A percentile compares a stretch with the other conserved stretches of the same genome.
These are phyloP conservation scores for Arachnomyces sp. DNA, from an alignment of 2,329 filamentous ascomycete genomes.

Conservation along the genomic window DNA sequence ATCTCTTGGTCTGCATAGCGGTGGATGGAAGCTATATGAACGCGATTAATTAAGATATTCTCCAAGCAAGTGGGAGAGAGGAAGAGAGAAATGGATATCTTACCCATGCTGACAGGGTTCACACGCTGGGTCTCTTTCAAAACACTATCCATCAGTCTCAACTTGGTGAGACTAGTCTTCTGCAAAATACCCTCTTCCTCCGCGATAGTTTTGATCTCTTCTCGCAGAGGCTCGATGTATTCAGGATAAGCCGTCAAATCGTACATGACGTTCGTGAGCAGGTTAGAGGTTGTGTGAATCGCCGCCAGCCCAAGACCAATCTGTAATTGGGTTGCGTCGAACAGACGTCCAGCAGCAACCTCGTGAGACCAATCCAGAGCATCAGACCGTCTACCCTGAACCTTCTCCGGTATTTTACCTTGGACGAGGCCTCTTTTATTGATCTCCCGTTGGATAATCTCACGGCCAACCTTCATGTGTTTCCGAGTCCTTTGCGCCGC, in stretches of 20 bases:
- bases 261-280: conserved; percentile 45
- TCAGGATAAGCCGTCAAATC: conserved; percentile 47
- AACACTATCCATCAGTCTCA: conserved; percentile 29
- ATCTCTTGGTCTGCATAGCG: conserved; percentile 18
- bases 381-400: conserved; percentile 10
- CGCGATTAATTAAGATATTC: conserved; percentile 2
- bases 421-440: conserved; percentile 14
- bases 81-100: conserved; percentile 4
- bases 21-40: conserved; percentile 17
- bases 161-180: conserved; percentile 25
- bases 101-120: conserved; percentile 21
- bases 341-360: conserved; percentile 7
- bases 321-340: conserved; percentile 16
- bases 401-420: conserved; percentile 11
- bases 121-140: conserved; percentile 28
- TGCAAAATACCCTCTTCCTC: conserved; percentile 32
- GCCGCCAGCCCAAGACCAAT: conserved; percentile 24
- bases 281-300: conserved; percentile 28
- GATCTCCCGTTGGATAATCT: conserved; percentile 23
- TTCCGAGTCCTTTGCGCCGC: conserved; percentile 31
- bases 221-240: conserved; percentile 43
- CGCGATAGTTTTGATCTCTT: conserved; percentile 43
- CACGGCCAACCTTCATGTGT: conserved; percentile 30
- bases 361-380: conserved; percentile 24
- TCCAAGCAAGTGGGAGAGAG: background rate